phyloP scores from a whole-genome alignment of 1,284 basidiomycete genomes.

The Ganoderma leucocontextum region DNA sequence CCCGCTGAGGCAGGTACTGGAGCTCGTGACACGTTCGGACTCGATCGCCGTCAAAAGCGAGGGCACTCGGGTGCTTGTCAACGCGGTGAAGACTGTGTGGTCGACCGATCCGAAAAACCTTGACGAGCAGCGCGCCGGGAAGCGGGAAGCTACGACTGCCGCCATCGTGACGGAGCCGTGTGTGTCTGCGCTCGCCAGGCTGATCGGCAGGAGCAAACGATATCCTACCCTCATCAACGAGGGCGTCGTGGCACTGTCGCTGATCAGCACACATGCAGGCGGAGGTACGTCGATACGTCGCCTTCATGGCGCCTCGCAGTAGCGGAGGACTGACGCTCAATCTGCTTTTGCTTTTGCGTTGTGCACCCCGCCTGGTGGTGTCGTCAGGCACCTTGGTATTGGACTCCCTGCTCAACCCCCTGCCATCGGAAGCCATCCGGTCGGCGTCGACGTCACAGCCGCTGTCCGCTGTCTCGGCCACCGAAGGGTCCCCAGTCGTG shows the following conservation, averaged over 20 bases:
- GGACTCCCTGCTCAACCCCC: constrained; percentile 59
- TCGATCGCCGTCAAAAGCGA: constrained; percentile 88
- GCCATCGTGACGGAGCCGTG: constrained; percentile 60
- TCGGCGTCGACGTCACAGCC: constrained; percentile 51
- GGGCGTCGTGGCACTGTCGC: constrained; percentile 83
- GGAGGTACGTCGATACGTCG: constrained; percentile 61
- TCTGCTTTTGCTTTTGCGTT: constrained; percentile 6
- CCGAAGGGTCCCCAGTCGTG: constrained; percentile 49
- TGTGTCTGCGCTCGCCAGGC: constrained; percentile 70
- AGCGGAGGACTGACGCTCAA: constrained; percentile 17
- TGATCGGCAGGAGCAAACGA: constrained; percentile 80
- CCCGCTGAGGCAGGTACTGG: constrained; percentile 75
- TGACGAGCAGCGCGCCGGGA: constrained; percentile 48
- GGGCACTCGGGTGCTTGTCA: constrained; percentile 88
- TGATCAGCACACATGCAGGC: constrained; percentile 71
- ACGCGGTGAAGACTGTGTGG: constrained; percentile 79
- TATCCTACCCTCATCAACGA: constrained; percentile 92
- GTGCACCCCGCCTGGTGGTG: not conserved
- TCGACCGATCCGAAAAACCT: constrained; percentile 52
- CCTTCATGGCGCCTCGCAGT: constrained; percentile 15
- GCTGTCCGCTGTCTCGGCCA: constrained; percentile 46
- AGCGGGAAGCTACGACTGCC: constrained; percentile 63
- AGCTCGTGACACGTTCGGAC: constrained; percentile 82
- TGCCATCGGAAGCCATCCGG: constrained; percentile 53
- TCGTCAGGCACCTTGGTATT: constrained; percentile 67